Percentiles rank a stretch among this genome's conserved stretches.
Evolutionary conservation across 306 rosid species (phyloP).

Genomic region (Morella rubra): DNA sequence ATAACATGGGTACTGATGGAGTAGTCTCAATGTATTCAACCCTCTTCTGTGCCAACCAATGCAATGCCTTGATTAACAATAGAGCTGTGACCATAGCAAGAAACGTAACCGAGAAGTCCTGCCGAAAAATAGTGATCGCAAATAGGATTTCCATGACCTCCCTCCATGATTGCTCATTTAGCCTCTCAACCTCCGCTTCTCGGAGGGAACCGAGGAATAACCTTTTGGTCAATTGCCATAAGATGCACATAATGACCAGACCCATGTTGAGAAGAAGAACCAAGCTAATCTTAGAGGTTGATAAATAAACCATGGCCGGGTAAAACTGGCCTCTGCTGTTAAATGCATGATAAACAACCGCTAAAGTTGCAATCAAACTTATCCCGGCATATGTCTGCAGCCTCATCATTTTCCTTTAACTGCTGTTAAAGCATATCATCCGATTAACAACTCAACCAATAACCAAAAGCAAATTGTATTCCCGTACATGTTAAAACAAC

Average conservation of each 20-base stretch:
- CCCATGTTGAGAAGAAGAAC: constrained; percentile 98
- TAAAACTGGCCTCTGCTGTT: constrained; percentile 95
- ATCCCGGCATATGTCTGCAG: constrained; percentile 87
- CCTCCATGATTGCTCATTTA: constrained; percentile 97
- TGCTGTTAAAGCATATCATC: constrained; percentile 20
- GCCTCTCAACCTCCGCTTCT: constrained; percentile 99
- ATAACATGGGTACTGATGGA: constrained; percentile 70
- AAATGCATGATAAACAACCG: constrained; percentile 85
- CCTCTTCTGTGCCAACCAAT: constrained; percentile 98
- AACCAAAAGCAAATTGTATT: neutral
- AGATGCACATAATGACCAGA: constrained; percentile 74
- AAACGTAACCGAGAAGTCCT: constrained; percentile 89
- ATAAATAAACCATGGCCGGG: constrained; percentile 93
- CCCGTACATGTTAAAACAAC: neutral
- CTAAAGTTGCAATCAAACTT: constrained; percentile 81
- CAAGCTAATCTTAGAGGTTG: constrained; percentile 94
- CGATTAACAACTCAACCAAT: constrained; percentile 25
- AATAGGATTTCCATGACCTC: constrained; percentile 98
- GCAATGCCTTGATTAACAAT: constrained; percentile 85
- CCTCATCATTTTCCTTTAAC: constrained; percentile 67
- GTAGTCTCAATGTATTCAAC: constrained; percentile 98
- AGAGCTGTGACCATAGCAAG: constrained; percentile 90
- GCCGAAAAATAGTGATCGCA: constrained; percentile 93
- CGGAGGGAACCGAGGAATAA: constrained; percentile 86
- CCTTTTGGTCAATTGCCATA: constrained; percentile 87